Percentiles rank a stretch among this genome's conserved stretches.
phyloP scores from a whole-genome alignment of 257 asterid species.

The Cynanchum wilfordii region DNA sequence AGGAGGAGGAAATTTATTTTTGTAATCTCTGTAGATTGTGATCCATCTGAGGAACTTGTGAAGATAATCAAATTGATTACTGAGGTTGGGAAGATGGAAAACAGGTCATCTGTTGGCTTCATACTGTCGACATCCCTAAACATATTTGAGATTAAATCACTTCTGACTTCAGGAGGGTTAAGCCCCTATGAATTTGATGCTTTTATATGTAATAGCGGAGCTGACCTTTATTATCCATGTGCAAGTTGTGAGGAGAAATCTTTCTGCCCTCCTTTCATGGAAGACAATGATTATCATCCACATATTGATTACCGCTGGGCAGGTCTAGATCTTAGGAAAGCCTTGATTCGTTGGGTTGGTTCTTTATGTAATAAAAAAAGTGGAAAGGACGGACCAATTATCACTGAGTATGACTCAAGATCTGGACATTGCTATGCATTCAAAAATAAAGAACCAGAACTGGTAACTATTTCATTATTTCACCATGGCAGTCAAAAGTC shows the following conservation, averaged over 20 bases:
- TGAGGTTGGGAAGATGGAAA: slow-evolving; percentile 35
- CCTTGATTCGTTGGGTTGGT: slow-evolving; percentile 56
- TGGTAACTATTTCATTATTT: slow-evolving; percentile 29
- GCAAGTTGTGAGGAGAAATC: slow-evolving; percentile 31
- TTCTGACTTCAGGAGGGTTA: slow-evolving; percentile 43
- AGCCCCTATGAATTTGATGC: slow-evolving; percentile 59
- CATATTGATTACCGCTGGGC: slow-evolving; percentile 82
- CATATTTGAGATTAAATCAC: slow-evolving; percentile 43
- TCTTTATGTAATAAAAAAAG: slow-evolving; percentile 45
- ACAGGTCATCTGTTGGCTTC: slow-evolving; percentile 41
- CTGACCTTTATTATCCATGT: slow-evolving; percentile 62
- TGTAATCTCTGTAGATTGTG: slow-evolving; percentile 52
- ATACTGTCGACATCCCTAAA: slow-evolving; percentile 52
- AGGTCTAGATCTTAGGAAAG: slow-evolving; percentile 58
- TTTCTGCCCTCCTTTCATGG: slow-evolving; percentile 43
- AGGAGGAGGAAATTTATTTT: slow-evolving; percentile 43
- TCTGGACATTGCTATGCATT: slow-evolving; percentile 55
- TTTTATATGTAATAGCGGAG: slow-evolving; percentile 66
- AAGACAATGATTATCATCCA: slow-evolving; percentile 55
- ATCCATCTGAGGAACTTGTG: slow-evolving; percentile 34
- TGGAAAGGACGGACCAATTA: slow-evolving; percentile 32
- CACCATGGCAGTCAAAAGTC: neutral
- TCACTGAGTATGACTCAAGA: slow-evolving; percentile 50
- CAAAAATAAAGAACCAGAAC: slow-evolving; percentile 37
- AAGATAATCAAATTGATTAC: slow-evolving; percentile 31